phyloP scores from a whole-genome alignment of 2,329 filamentous ascomycete species.

The Meredithiella fracta region DNA sequence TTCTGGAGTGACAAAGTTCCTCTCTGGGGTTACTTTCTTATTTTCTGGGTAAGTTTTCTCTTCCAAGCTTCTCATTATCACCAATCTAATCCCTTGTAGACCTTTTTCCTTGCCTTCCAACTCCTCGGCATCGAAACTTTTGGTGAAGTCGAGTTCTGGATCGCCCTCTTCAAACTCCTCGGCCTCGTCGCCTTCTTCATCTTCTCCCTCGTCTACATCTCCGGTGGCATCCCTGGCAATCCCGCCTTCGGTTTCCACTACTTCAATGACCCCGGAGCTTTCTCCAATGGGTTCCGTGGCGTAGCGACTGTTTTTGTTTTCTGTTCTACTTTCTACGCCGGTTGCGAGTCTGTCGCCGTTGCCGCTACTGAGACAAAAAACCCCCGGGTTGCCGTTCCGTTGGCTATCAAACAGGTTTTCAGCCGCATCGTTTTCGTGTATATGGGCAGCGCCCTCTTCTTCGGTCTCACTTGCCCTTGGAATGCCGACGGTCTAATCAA shows the following conservation, averaged over 20 bases:
- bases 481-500: conserved; percentile 48
- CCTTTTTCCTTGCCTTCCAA: conserved; percentile 49
- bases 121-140: conserved; percentile 58
- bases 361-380: conserved; percentile 46
- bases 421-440: conserved; percentile 46
- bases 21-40: conserved; percentile 51
- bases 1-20: conserved; percentile 48
- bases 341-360: conserved; percentile 47
- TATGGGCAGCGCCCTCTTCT: conserved; percentile 58
- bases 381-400: conserved; percentile 37
- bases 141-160: conserved; percentile 67
- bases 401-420: conserved; percentile 43
- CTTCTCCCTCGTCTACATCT: conserved; percentile 55
- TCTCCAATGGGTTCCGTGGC: conserved; percentile 50
- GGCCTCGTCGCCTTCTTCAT: conserved; percentile 57
- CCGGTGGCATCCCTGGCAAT: conserved; percentile 47
- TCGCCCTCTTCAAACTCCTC: conserved; percentile 54
- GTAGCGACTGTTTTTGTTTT: conserved; percentile 52
- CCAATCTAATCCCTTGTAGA: conserved; percentile 17
- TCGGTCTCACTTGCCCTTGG: conserved; percentile 56
- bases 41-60: conserved; percentile 44
- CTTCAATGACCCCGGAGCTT: conserved; percentile 55
- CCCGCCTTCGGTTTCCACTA: conserved; percentile 48
- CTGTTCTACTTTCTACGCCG: conserved; percentile 54
- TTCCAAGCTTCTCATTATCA: background rate